Conservation (phyloP, 805 yeast species). For the Teunomyces barrocoloradensis region DNA sequence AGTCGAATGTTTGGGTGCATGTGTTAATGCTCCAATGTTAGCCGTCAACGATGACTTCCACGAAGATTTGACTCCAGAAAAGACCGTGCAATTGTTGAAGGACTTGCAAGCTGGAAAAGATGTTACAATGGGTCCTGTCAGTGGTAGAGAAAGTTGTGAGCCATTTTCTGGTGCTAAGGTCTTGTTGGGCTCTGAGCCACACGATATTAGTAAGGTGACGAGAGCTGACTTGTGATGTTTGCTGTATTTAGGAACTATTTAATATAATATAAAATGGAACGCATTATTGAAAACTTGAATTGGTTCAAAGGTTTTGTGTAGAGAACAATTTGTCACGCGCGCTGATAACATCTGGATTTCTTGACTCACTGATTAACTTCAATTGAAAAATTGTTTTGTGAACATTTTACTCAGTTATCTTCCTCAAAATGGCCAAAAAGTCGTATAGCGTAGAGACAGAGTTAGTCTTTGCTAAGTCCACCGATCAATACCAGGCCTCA, state of each 20-base stretch:
- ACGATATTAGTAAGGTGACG: conserved; percentile 66
- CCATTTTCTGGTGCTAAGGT: conserved; percentile 70
- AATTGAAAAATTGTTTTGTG: neutral
- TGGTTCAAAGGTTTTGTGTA: neutral
- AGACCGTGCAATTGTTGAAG: conserved; percentile 58
- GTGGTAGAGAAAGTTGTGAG: conserved; percentile 70
- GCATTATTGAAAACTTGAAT: neutral
- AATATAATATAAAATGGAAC: neutral
- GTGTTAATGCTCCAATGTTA: conserved; percentile 88
- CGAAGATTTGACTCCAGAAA: conserved; percentile 76
- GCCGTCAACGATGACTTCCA: conserved; percentile 80
- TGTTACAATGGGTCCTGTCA: conserved; percentile 66
- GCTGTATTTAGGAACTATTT: conserved; percentile 1
- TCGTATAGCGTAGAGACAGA: conserved; percentile 64
- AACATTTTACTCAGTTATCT: neutral
- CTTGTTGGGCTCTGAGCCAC: conserved; percentile 59
- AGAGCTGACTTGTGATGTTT: conserved; percentile 59
- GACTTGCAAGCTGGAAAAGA: conserved; percentile 62
- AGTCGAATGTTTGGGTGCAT: conserved; percentile 90
- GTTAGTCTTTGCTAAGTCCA: conserved; percentile 56
- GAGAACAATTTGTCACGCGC: conserved; percentile 2
- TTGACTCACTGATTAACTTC: neutral
- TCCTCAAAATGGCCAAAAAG: conserved; percentile 16
- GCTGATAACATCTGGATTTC: conserved; percentile 1
- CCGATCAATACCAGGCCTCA: conserved; percentile 74